A percentile compares a stretch with the other conserved stretches of the same genome.
Conservation (phyloP, 176 grass and related monocot species). For the Carex cristatella region DNA sequence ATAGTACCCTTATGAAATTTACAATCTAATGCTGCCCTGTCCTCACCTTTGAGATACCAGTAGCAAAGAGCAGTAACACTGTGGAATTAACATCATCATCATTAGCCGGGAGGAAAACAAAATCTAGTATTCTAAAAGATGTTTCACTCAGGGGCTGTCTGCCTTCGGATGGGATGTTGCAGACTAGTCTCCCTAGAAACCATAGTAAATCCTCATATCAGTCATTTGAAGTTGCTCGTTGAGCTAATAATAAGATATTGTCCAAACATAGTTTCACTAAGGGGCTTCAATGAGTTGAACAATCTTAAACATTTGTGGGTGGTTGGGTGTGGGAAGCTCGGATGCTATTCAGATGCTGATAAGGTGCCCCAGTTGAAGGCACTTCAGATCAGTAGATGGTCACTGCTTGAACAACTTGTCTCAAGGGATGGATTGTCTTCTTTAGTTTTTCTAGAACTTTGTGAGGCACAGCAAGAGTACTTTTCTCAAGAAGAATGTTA, state of each 20-base stretch:
- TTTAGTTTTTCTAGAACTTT: background rate
- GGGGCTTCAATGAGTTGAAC: background rate
- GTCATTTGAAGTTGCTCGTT: background rate
- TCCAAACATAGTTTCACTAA: too few species aligned
- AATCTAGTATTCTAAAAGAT: background rate
- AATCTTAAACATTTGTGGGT: background rate
- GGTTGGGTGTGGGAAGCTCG: background rate
- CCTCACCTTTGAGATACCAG: background rate
- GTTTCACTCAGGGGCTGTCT: background rate
- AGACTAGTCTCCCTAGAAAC: background rate
- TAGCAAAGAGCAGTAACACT: too few species aligned
- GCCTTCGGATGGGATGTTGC: background rate
- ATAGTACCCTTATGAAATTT: background rate
- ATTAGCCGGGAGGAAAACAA: background rate
- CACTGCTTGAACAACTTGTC: too few species aligned
- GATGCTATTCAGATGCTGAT: background rate
- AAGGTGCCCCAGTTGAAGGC: background rate
- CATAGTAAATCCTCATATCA: background rate
- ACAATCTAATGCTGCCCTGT: background rate
- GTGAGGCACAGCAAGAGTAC: background rate
- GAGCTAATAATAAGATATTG: accelerated
- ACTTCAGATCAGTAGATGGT: background rate
- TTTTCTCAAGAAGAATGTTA: background rate
- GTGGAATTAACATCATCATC: too few species aligned
- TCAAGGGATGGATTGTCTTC: background rate